These are phyloP conservation scores for Setaria italica DNA, from an alignment of 202 grass and related monocot genomes.

Conservation along the genomic window DNA sequence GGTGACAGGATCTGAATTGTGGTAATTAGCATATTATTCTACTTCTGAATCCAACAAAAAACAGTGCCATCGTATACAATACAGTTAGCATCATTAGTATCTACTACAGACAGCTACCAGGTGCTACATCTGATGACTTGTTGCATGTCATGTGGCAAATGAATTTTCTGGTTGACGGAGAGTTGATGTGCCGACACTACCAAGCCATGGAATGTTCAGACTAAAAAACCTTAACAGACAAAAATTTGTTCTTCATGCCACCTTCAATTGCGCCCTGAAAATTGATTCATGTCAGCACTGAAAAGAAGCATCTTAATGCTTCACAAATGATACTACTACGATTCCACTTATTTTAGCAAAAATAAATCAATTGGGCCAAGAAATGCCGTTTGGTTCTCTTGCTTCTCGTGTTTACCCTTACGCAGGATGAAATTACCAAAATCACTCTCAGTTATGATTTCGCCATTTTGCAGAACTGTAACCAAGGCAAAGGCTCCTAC, in stretches of 20 bases:
- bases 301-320: constrained; percentile 7
- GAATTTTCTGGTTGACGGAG: background rate
- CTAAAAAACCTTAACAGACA: background rate
- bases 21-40: constrained; percentile 3
- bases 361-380: background rate
- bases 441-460: background rate
- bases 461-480: background rate
- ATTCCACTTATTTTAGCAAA: background rate
- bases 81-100: background rate
- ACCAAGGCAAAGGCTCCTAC: background rate
- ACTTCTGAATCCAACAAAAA: background rate
- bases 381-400: constrained; percentile 10
- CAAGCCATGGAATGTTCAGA: background rate
- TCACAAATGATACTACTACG: background rate
- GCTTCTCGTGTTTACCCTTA: background rate
- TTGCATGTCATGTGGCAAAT: background rate
- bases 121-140: background rate
- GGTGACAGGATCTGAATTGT: background rate
- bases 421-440: constrained; percentile 1
- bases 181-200: background rate
- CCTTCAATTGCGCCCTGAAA: constrained; percentile 38
- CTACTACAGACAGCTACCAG: background rate
- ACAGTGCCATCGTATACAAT: background rate
- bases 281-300: background rate
- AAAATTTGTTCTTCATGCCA: background rate